Base-by-base conservation (phyloP, 2,329 filamentous ascomycete genomes). In the Byssochlamys sp. region DNA sequence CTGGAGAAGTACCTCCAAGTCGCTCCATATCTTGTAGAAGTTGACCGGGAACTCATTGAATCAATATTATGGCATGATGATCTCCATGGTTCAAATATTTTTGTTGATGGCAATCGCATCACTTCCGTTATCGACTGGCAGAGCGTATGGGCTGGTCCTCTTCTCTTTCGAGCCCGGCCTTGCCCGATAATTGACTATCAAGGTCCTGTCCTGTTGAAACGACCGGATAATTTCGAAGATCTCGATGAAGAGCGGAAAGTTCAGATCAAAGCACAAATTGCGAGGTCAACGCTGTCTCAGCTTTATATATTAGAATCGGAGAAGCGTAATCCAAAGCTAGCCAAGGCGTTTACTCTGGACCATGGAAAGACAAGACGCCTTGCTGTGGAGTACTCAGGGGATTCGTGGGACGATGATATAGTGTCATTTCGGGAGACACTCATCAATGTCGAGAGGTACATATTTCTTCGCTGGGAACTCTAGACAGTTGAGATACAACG, bases 321-420 rank as follows among this genome's bases (percentile, higher is more conserved):
- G 31, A 56, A 61, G 27, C 48, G 57, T 6, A 65, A 62, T 35
- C 61, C 64, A 4, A 1, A 61, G 0, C 58, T 68, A 26, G 33
- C 61, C 6, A 56, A 56, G 58, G 45, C 62, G 25, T 65, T 65
- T 57, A 50, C 65, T 59, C 28, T 65, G 35, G 55, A 64, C 39
- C 57, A 67, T 58, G 59, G 64, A 19, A 66, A 64, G 35, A 65
- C 62, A 52, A 62, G 62, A 31, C 62, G 64, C 28, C 56, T 64
- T 52, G 48, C 60, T 0, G 50, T 69, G 5, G 61, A 66, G 55
- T 56, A 62, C 14, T 59, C 60, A 1, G 61, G 66, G 3, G 58
- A 64, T 61, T 66, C 62, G 2, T 66, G 62, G 63, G 63, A 66
- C 52, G 63, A 65, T 58, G 63, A 67, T 11, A 63, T 68, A 26